Base-by-base conservation (phyloP, 768 basidiomycete genomes). In the Lyophyllum semitale region DNA sequence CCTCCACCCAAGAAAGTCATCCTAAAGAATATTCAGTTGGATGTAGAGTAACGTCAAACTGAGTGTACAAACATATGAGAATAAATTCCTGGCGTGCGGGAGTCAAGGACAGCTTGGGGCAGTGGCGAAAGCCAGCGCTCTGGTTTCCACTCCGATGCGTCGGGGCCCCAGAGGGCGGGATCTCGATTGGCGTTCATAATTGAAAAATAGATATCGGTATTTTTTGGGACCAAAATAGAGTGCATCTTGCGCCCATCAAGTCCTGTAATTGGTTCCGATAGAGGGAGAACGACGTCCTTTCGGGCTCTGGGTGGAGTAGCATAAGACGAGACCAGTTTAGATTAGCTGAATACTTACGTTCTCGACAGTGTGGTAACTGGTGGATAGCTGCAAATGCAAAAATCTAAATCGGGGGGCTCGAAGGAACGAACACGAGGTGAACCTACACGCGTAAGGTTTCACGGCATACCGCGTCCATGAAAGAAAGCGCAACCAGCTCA, bases 81-180 rank as follows among this genome's bases (percentile, higher is more conserved):
- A 41, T 68, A 69, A 18, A 67, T 52, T 1, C 66, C 66, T 3
- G 66, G 68, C 20, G 63, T 18, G 18, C 57, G 55, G 4, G 65
- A 64, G 4, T 64, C 55, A 5, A 44, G 23, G 37, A 68, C 58
- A 6, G 61, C 57, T 13, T 73, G 54, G 3, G 72, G 72, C 18
- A 68, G 57, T 13, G 63, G 64, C 8, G 60, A 53, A 2, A 77
- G 54, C 77, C 76, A 79, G 2, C 75, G 68, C 52, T 73, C 72
- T 0, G 77, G 78, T 27, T 71, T 71, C 67, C 76, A 79, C 54
- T 75, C 70, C 15, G 55, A 59, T 6, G 70, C 69, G 53, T 80
- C 77, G 0, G 64, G 53, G 3, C 81, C 81, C 73, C 77, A 81
- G 26, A 80, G 50, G 7, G 55, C 63, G 1, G 64, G 53, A 30